A percentile compares a stretch with the other conserved stretches of the same genome.
Evolutionary conservation across 2,329 filamentous ascomycete genomes (phyloP).

Genomic region (Capronia epimyces): DNA sequence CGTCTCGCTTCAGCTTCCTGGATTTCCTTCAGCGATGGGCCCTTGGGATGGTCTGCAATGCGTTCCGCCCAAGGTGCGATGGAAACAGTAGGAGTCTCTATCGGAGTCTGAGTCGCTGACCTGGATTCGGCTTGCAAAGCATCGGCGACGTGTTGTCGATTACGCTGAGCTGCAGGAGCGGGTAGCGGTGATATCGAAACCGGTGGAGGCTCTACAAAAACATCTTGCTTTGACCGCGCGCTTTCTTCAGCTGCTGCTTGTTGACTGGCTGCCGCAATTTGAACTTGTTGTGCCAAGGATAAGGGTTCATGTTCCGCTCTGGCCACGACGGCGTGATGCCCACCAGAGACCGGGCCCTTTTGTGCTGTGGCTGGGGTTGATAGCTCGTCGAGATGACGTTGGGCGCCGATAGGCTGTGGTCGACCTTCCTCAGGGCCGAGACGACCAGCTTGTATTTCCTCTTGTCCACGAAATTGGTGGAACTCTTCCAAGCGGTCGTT

Average conservation of each 20-base stretch:
- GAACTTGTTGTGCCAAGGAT: conserved; percentile 77
- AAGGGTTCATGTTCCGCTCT: conserved; percentile 46
- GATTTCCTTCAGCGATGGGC: conserved; percentile 90
- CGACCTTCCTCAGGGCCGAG: conserved; percentile 38
- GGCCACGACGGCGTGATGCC: conserved; percentile 8
- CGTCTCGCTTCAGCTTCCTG: conserved; percentile 93
- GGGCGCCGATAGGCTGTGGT: conserved; percentile 37
- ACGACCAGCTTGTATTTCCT: conserved; percentile 46
- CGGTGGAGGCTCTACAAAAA: conserved; percentile 59
- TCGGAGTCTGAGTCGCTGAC: conserved; percentile 71
- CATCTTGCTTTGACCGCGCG: conserved; percentile 54
- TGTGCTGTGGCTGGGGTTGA: conserved; percentile 21
- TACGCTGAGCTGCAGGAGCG: conserved; percentile 81
- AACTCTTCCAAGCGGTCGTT: conserved; percentile 77
- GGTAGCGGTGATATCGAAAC: conserved; percentile 76
- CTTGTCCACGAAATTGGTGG: conserved; percentile 67
- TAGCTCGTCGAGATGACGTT: conserved; percentile 31
- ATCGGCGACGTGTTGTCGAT: conserved; percentile 77
- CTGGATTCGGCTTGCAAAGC: conserved; percentile 58
- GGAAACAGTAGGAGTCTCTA: conserved; percentile 61
- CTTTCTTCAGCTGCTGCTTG: conserved; percentile 24
- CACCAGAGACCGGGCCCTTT: conserved; percentile 18
- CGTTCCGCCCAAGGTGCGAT: conserved; percentile 96
- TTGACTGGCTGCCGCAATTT: conserved; percentile 56
- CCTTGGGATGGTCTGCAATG: conserved; percentile 64